These are phyloP conservation scores for Candida dubliniensis DNA, from an alignment of 1,139 yeast genomes.

Conservation along the genomic window DNA sequence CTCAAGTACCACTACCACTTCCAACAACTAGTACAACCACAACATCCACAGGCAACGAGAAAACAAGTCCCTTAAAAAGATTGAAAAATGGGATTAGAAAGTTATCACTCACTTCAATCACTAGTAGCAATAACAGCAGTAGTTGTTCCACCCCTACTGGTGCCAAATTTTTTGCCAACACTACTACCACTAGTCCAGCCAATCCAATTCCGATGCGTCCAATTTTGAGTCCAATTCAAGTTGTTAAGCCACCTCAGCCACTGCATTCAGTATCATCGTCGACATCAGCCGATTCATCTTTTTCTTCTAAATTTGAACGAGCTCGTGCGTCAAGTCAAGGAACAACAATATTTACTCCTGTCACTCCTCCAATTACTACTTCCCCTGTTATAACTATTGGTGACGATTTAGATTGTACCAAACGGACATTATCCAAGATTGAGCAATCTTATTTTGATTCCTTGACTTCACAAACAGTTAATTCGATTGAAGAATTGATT, in stretches of 20 bases:
- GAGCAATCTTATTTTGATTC: conserved; percentile 41
- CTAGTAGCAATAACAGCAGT: conserved; percentile 7
- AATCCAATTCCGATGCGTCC: conserved; percentile 11
- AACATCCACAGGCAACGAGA: conserved; percentile 14
- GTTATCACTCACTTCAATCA: conserved; percentile 24
- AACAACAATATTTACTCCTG: conserved; percentile 17
- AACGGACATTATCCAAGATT: conserved; percentile 31
- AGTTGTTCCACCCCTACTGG: conserved; percentile 5
- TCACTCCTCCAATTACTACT: conserved; percentile 37
- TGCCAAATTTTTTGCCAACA: conserved; percentile 14
- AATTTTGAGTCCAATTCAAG: conserved; percentile 12
- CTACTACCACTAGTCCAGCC: conserved; percentile 11
- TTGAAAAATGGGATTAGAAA: conserved; percentile 40
- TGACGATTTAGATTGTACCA: conserved; percentile 33
- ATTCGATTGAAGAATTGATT: conserved; percentile 27
- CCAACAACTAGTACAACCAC: background rate
- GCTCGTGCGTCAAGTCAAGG: conserved; percentile 16
- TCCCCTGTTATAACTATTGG: conserved; percentile 45
- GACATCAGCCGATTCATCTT: conserved; percentile 13
- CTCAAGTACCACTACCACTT: no score
- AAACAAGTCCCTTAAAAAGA: conserved; percentile 18
- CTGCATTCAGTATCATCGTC: conserved; percentile 13
- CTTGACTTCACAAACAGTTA: conserved; percentile 10
- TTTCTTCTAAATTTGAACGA: conserved; percentile 12
- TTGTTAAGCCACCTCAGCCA: conserved; percentile 4